Evolutionary conservation across 2,329 filamentous ascomycete genomes (phyloP).

Genomic region (Hymenoscyphus linearis): DNA sequence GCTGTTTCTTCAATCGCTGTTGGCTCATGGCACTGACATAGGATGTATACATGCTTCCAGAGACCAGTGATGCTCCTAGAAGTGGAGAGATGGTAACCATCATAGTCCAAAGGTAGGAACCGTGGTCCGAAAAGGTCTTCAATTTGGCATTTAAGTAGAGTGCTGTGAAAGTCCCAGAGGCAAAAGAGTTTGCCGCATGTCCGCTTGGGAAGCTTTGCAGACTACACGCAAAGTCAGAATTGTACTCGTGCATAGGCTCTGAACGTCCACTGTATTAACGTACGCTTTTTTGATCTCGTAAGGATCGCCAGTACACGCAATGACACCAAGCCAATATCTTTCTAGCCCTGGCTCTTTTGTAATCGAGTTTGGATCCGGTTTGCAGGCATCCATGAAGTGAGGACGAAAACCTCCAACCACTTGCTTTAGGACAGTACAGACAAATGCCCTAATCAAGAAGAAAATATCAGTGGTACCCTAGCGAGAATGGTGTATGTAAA

Average conservation of each 20-base stretch:
- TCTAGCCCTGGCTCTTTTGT: constrained; percentile 56
- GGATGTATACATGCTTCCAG: constrained; percentile 57
- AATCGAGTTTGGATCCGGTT: constrained; percentile 42
- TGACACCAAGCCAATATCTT: constrained; percentile 59
- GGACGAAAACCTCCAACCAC: constrained; percentile 66
- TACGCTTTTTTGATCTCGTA: constrained; percentile 46
- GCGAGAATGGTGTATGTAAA: constrained; percentile 41
- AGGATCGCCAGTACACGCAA: constrained; percentile 55
- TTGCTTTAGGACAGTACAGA: constrained; percentile 69
- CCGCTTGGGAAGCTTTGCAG: constrained; percentile 67
- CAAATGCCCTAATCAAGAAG: constrained; percentile 48
- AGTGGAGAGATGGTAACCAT: constrained; percentile 57
- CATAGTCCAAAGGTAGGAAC: constrained; percentile 68
- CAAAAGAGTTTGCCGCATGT: constrained; percentile 67
- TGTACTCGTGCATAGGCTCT: not conserved
- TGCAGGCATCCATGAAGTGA: constrained; percentile 64
- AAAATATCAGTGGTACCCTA: constrained; percentile 41
- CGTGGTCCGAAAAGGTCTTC: constrained; percentile 67
- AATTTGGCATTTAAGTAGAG: constrained; percentile 73
- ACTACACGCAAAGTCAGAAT: constrained; percentile 7
- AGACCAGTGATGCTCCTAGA: constrained; percentile 59
- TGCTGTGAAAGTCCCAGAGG: constrained; percentile 62
- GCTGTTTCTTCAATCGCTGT: not conserved
- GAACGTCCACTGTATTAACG: not conserved
- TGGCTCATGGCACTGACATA: constrained; percentile 16